A percentile compares a stretch with the other conserved stretches of the same genome.
These are phyloP conservation scores for Heterobasidion irregulare DNA, from an alignment of 1,284 basidiomycete species.

Conservation along the genomic window DNA sequence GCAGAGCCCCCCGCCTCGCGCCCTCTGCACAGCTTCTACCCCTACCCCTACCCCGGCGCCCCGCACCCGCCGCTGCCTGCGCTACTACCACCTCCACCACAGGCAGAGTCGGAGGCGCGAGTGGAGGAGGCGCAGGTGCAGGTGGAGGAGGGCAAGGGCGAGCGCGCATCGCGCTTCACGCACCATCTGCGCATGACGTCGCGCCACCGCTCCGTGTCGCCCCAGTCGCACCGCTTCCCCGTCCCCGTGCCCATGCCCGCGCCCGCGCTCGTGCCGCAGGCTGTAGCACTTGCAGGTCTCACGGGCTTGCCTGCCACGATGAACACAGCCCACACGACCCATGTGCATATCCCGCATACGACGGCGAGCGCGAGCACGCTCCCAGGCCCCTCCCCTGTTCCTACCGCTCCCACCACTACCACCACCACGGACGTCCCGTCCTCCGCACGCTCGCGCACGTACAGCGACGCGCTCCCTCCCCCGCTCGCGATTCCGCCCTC, in stretches of 20 bases:
- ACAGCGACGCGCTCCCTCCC: no score
- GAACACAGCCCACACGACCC: no score
- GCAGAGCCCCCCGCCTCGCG: slow-evolving; percentile 23
- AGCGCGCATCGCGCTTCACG: slow-evolving; percentile 47
- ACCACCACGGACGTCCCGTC: not conserved
- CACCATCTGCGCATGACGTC: slow-evolving; percentile 50
- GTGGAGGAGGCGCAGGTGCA: slow-evolving; percentile 20
- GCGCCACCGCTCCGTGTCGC: slow-evolving; percentile 53
- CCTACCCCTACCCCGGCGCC: no score
- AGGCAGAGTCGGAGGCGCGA: no score
- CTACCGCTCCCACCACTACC: slow-evolving; percentile 7
- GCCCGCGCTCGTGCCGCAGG: not conserved
- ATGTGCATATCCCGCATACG: no score
- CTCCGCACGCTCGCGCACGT: not conserved
- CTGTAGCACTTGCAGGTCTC: slow-evolving; percentile 2
- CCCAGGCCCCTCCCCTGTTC: not conserved
- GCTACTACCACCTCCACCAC: not conserved
- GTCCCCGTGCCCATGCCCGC: slow-evolving; percentile 12
- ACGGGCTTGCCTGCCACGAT: no score
- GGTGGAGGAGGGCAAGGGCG: slow-evolving; percentile 51
- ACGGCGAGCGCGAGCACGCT: no score
- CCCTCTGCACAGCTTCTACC: slow-evolving; percentile 18
- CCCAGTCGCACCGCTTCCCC: slow-evolving; percentile 33
- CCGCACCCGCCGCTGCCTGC: not conserved
- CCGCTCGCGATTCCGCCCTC: no score